A percentile compares a stretch with the other conserved stretches of the same genome.
phyloP scores from a whole-genome alignment of 805 yeast species.

The Lachancea thermotolerans region DNA sequence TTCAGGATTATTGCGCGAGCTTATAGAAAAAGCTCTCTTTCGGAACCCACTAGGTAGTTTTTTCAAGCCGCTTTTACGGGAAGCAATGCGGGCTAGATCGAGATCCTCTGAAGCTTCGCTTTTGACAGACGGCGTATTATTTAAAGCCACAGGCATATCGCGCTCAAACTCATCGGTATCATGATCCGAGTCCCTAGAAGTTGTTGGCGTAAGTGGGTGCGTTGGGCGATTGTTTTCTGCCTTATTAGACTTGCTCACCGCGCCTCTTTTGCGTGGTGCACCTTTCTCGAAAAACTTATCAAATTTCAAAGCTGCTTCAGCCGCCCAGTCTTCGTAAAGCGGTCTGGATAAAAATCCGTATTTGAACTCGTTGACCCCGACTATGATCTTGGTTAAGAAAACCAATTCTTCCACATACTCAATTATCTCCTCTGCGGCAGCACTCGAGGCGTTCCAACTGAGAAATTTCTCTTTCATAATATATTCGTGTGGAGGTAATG shows the following conservation, averaged over 20 bases:
- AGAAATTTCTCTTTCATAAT: constrained; percentile 35
- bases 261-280: background rate
- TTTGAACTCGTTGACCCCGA: constrained; percentile 44
- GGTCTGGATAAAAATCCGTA: constrained; percentile 47
- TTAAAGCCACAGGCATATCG: constrained; percentile 12
- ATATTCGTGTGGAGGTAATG: constrained; percentile 22
- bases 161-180: constrained; percentile 2
- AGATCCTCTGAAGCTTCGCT: constrained; percentile 8
- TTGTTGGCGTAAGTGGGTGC: constrained; percentile 2
- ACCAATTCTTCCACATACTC: constrained; percentile 43
- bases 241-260: background rate
- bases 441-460: constrained; percentile 47
- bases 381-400: constrained; percentile 36
- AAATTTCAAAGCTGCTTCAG: constrained; percentile 35
- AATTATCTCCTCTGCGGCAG: constrained; percentile 44
- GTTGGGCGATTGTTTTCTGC: background rate
- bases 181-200: constrained; percentile 9
- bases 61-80: constrained; percentile 15
- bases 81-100: constrained; percentile 27
- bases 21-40: constrained; percentile 33
- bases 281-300: constrained; percentile 20
- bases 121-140: constrained; percentile 4
- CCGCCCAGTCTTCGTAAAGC: constrained; percentile 37
- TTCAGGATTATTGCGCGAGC: constrained; percentile 26
- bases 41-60: constrained; percentile 29